These are phyloP conservation scores for Tribonema minus DNA, from an alignment of 108 stramenopile genomes.

Conservation along the genomic window DNA sequence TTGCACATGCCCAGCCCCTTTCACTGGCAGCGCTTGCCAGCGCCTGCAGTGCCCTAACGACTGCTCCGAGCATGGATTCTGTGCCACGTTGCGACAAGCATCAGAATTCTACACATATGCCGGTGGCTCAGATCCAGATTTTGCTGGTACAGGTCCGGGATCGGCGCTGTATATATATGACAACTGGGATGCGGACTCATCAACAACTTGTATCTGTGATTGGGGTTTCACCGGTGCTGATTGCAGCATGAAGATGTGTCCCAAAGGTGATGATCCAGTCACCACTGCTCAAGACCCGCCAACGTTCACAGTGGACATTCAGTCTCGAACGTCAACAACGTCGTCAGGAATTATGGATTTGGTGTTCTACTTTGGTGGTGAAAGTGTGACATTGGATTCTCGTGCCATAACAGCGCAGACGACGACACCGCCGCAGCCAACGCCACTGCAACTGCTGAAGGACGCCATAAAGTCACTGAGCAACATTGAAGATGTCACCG, in stretches of 20 bases:
- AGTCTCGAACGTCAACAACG: not conserved
- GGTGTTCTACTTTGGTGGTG: not conserved
- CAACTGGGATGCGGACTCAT: slow-evolving; percentile 51
- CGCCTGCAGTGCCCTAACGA: slow-evolving; percentile 58
- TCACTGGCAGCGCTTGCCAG: slow-evolving; percentile 77
- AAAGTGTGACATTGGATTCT: not conserved
- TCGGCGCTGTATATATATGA: slow-evolving; percentile 18
- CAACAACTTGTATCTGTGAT: slow-evolving; percentile 46
- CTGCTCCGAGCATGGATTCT: slow-evolving; percentile 46
- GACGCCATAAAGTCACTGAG: slow-evolving; percentile 14
- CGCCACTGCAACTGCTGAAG: slow-evolving; percentile 27
- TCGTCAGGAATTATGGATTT: not conserved
- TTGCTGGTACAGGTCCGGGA: not conserved
- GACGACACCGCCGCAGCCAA: slow-evolving; percentile 4
- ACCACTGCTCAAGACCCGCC: slow-evolving; percentile 18
- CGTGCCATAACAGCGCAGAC: no score
- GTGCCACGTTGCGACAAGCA: slow-evolving; percentile 5
- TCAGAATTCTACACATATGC: slow-evolving; percentile 12
- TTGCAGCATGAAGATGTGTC: slow-evolving; percentile 49
- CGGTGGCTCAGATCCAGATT: no score
- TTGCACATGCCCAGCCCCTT: slow-evolving; percentile 72
- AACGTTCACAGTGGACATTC: not conserved
- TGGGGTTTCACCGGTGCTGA: slow-evolving; percentile 52
- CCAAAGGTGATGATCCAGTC: slow-evolving; percentile 54
- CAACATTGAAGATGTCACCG: slow-evolving; percentile 44